Evolutionary conservation across 306 rosid genomes (phyloP).

Genomic region (Cyamopsis tetragonoloba): DNA sequence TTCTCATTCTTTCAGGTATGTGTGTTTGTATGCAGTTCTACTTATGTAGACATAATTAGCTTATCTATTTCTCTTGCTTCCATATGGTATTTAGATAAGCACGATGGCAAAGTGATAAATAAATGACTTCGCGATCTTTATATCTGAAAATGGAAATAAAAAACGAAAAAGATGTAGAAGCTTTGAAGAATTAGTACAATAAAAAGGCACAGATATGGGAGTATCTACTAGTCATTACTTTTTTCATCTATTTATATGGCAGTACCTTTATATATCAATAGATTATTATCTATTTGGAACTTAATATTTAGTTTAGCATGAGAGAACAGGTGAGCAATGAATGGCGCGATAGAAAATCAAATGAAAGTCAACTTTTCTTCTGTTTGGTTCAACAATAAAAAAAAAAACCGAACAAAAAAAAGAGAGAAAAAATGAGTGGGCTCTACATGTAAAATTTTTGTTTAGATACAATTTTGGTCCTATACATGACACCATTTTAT

Average conservation of each 20-base stretch:
- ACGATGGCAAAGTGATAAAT: not conserved
- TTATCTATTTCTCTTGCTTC: not conserved
- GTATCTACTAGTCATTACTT: not conserved
- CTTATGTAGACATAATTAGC: conserved; percentile 8
- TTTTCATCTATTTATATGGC: conserved; percentile 12
- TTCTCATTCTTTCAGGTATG: conserved; percentile 80
- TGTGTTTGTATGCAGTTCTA: conserved; percentile 11
- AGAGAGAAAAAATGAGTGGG: too few relatives aligned
- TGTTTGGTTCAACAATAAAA: too few relatives aligned
- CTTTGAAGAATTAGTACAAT: not conserved
- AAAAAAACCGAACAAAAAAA: too few relatives aligned
- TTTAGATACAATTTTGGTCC: too few relatives aligned
- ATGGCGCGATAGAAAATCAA: too few relatives aligned
- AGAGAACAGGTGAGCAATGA: too few relatives aligned
- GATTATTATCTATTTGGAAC: not conserved
- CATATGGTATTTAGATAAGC: not conserved
- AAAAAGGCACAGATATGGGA: not conserved
- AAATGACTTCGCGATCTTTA: not conserved
- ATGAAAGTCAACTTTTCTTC: too few relatives aligned
- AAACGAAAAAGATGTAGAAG: not conserved
- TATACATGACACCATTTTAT: too few relatives aligned
- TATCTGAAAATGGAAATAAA: not conserved
- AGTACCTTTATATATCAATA: not conserved
- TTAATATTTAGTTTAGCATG: too few relatives aligned
- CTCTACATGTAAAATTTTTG: too few relatives aligned